Evolutionary conservation across 2,329 filamentous ascomycete genomes (phyloP), one percentile per base, ranked within the genome.

Genomic region (Nannizziopsis barbatae): DNA sequence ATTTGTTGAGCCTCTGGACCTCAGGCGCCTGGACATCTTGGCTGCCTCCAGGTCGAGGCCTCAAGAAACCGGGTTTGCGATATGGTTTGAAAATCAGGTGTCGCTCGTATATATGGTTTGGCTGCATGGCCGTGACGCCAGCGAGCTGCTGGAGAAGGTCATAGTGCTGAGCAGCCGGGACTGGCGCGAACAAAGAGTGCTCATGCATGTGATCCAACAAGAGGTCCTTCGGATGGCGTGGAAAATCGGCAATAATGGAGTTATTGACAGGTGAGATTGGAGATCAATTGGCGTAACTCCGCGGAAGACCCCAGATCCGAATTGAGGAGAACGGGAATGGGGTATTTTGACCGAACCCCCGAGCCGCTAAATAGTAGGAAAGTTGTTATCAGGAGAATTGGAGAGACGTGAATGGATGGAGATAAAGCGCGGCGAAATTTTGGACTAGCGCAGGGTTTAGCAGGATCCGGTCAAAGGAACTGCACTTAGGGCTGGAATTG

Each of bases 131-230:
- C 43, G 77, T 74, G 48, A 80, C 64, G 45, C 79, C 79, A 35
- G 77, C 73, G 41, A 83, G 69, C 56, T 82, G 76, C 58, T 77
- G 75, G 47, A 81, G 66, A 14, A 80, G 70, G 62, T 78, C 77
- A 59, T 75, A 68, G 67, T 80, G 76, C 57, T 78, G 75, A 35
- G 71, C 63, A 31, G 65, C 61, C 8, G 77, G 71, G 49, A 82
- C 71, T 58, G 77, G 74, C 57, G 75, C 77, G 64, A 76, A 80
- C 40, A 82, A 71, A 42, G 79, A 66, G 55, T 80, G 70, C 67
- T 81, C 78, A 63, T 81, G 77, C 78, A 81, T 81, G 51, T 39
- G 40, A 38, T 44, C 31, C 39, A 39, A 32, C 6, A 11, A 9
- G n/a, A 31, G 22, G 15, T n/a, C 22, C 31, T 37, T 14, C 7